Percentiles rank a stretch among this genome's conserved stretches.
Conservation (phyloP, 1,284 basidiomycete species). For the Trametes hirsuta region DNA sequence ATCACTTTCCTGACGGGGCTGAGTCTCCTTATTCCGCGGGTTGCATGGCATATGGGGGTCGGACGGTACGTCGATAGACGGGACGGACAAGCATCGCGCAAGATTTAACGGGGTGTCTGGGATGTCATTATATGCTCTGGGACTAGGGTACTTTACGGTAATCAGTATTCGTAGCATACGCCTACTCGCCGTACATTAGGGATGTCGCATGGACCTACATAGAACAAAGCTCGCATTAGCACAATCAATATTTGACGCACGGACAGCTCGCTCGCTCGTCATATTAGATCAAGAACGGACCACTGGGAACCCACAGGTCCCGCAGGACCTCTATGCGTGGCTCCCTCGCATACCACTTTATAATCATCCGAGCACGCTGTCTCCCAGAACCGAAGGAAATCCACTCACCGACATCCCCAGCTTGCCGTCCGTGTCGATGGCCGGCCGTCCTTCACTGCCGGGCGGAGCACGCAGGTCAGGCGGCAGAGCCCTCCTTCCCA, state of each 20-base stretch:
- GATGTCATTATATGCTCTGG: slow-evolving; percentile 6
- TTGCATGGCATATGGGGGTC: slow-evolving; percentile 73
- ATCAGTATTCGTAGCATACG: slow-evolving; percentile 20
- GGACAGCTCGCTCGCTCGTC: slow-evolving; percentile 41
- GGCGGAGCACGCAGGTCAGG: slow-evolving; percentile 1
- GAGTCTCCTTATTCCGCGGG: slow-evolving; percentile 64
- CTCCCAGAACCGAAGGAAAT: slow-evolving; percentile 14
- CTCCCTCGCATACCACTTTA: slow-evolving; percentile 72
- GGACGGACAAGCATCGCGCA: slow-evolving; percentile 45
- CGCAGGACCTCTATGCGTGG: slow-evolving; percentile 39
- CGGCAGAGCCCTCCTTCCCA: slow-evolving; percentile 11
- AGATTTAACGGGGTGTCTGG: slow-evolving; percentile 17
- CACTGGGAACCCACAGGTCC: slow-evolving; percentile 52
- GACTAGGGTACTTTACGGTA: slow-evolving; percentile 21
- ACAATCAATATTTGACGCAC: background rate
- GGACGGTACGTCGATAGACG: slow-evolving; percentile 70
- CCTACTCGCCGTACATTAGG: background rate
- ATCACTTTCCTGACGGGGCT: slow-evolving; percentile 65
- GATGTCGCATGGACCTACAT: background rate
- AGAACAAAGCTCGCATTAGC: slow-evolving; percentile 10
- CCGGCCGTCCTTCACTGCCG: background rate
- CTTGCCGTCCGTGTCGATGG: background rate
- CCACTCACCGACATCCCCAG: background rate
- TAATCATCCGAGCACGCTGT: slow-evolving; percentile 56
- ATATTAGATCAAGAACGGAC: slow-evolving; percentile 87